These are phyloP conservation scores for Aspergillus versicolor DNA, from an alignment of 2,329 filamentous ascomycete species.

Conservation along the genomic window DNA sequence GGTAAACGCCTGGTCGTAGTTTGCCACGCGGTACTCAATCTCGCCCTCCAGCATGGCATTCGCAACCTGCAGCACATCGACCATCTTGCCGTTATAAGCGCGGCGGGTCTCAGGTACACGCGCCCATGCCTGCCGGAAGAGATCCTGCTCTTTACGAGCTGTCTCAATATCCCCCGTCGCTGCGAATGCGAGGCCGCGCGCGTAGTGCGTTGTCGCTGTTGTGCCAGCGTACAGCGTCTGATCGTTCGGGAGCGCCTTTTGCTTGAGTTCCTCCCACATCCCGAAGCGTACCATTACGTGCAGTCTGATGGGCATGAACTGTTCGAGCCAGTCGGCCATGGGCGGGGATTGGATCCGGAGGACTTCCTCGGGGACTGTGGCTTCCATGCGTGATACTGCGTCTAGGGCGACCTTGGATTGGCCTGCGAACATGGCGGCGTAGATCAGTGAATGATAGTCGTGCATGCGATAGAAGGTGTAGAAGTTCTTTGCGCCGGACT, in stretches of 20 bases:
- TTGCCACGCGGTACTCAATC: slow-evolving; percentile 65
- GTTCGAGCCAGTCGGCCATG: slow-evolving; percentile 78
- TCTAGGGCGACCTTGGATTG: slow-evolving; percentile 63
- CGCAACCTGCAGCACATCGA: slow-evolving; percentile 63
- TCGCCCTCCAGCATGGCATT: slow-evolving; percentile 70
- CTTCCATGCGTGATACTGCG: slow-evolving; percentile 60
- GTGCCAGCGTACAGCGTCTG: slow-evolving; percentile 65
- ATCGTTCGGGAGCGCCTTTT: slow-evolving; percentile 58
- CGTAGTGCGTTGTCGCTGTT: slow-evolving; percentile 67
- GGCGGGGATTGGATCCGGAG: slow-evolving; percentile 65
- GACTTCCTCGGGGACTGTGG: slow-evolving; percentile 61
- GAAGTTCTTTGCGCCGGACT: slow-evolving; percentile 62
- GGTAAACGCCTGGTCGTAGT: slow-evolving; percentile 59
- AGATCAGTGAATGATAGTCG: slow-evolving; percentile 72
- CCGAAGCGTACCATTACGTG: slow-evolving; percentile 75
- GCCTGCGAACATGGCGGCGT: slow-evolving; percentile 75
- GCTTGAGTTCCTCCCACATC: slow-evolving; percentile 65
- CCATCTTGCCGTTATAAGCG: slow-evolving; percentile 66
- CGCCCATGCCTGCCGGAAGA: slow-evolving; percentile 54
- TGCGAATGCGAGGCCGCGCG: slow-evolving; percentile 65
- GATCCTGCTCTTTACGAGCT: slow-evolving; percentile 52
- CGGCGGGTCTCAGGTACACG: slow-evolving; percentile 60
- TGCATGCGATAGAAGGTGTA: slow-evolving; percentile 76
- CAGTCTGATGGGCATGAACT: slow-evolving; percentile 64
- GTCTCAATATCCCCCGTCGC: slow-evolving; percentile 55